phyloP scores from a whole-genome alignment of 495 filamentous ascomycete genomes.

The Penicillium ucsense region DNA sequence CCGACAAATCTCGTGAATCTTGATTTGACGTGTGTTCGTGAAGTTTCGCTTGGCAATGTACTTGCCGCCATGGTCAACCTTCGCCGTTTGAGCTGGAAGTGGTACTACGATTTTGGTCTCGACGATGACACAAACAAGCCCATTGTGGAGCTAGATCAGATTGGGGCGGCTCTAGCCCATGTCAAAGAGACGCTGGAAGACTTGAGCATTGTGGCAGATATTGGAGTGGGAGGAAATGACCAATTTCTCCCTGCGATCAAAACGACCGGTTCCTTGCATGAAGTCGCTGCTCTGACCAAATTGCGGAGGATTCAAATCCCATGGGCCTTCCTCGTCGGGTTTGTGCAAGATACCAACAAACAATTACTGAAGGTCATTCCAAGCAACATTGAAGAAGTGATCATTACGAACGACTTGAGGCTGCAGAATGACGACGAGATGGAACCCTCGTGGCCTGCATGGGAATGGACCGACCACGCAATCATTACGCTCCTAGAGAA shows the following conservation, averaged over 20 bases:
- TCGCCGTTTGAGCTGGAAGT: neutral
- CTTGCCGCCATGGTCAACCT: neutral
- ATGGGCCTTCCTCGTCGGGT: conserved; percentile 8
- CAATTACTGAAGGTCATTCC: conserved; percentile 8
- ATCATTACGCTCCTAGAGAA: conserved; percentile 2
- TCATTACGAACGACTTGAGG: conserved; percentile 10
- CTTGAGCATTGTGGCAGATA: neutral
- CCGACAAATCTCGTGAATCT: neutral
- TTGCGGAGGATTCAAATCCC: conserved; percentile 9
- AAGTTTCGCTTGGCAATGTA: neutral
- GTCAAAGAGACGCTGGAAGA: neutral
- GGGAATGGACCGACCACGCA: conserved; percentile 3
- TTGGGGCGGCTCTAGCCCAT: neutral
- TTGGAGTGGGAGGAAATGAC: too few species aligned
- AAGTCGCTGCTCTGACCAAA: conserved; percentile 3
- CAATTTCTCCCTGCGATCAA: neutral
- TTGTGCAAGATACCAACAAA: conserved; percentile 3
- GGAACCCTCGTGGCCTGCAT: conserved; percentile 1
- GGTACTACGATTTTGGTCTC: neutral
- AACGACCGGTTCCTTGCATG: conserved; percentile 6
- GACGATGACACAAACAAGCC: neutral
- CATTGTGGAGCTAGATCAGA: neutral
- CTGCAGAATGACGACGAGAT: neutral
- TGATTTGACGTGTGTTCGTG: neutral
- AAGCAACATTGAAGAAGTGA: conserved; percentile 5